Evolutionary conservation across 306 rosid species (phyloP), one percentile per base, ranked within the genome.

Genomic region (Dalbergia cochinchinensis): DNA sequence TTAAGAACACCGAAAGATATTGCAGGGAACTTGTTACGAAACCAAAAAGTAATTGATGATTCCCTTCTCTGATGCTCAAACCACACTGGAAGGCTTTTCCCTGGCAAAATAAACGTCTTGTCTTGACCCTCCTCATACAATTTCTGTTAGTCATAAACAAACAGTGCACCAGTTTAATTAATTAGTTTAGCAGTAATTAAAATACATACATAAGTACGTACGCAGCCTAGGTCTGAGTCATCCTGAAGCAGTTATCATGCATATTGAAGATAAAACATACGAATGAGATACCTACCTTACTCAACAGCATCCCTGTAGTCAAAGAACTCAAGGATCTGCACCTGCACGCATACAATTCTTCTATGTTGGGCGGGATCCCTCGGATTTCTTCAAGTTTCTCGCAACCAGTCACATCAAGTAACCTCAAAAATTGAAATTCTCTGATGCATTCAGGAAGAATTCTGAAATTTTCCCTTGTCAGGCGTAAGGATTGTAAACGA

Each of bases 291-390:
- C 3, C 7, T 4, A 54, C 60, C 60, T 54, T 2, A 54, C 13
- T 54, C 60, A 54, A 18, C n/a, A 54, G n/a, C 22, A 54, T n/a
- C 11, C 26, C 5, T 54, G 8, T 54, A 54, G 22, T n/a, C 22
- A 2, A n/a, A 6, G 6, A 6, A 54, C n/a, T 50, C 6, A 50
- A 12, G 7, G 55, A 50, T 50, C 4, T n/a, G 60, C 22, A n/a
- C 11, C 0, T 0, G 2, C 0, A 0, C n/a, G 4, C 60, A 54
- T 6, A 0, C 3, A 54, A 16, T 5, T 7, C 0, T 53, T 31
- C 1, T 44, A 45, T 8, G 33, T 44, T 20, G 64, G 79, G 69
- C 5, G 79, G 79, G 31, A 74, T 12, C 11, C 41, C 79, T 61
- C 7, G 4, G 47, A 63, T 63, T 31, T 76, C 71, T 26, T 8